A percentile compares a stretch with the other conserved stretches of the same genome.
Evolutionary conservation across 2,329 filamentous ascomycete genomes (phyloP).

Genomic region (Aspergillus sp.): DNA sequence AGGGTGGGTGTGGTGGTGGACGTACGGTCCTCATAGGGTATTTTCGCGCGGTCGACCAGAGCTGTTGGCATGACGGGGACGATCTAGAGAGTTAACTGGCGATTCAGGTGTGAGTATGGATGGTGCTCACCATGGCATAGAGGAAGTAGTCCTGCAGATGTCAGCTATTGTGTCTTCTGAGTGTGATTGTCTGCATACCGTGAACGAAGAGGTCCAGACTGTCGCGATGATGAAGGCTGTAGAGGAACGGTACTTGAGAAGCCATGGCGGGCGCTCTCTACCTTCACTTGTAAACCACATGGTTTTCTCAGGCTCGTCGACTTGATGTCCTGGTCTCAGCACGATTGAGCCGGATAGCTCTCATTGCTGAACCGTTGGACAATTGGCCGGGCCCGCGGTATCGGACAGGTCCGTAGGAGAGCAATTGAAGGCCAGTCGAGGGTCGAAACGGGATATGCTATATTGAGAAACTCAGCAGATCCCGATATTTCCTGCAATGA

Average conservation of each 20-base stretch:
- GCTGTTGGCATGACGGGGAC: slow-evolving; percentile 35
- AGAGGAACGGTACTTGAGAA: slow-evolving; percentile 58
- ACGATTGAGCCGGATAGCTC: not conserved
- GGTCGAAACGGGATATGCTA: not conserved
- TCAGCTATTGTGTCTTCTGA: not conserved
- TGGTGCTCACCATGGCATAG: slow-evolving; percentile 32
- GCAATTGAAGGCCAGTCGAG: not conserved
- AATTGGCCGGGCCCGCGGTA: not conserved
- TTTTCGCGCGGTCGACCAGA: slow-evolving; percentile 26
- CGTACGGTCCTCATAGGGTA: slow-evolving; percentile 30
- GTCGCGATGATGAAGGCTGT: slow-evolving; percentile 61
- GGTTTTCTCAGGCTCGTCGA: not conserved
- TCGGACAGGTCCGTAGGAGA: not conserved
- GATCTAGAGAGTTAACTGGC: slow-evolving; percentile 22
- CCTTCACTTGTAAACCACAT: not conserved
- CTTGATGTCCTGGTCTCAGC: not conserved
- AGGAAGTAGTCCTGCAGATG: slow-evolving; percentile 30
- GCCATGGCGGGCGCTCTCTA: slow-evolving; percentile 23
- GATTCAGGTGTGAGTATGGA: not conserved
- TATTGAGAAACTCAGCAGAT: not conserved
- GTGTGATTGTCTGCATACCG: slow-evolving; percentile 21
- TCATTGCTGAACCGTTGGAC: not conserved
- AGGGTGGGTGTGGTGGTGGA: not conserved
- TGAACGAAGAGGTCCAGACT: slow-evolving; percentile 45
- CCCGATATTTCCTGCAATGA: not conserved